Evolutionary conservation across 2,329 filamentous ascomycete genomes (phyloP).

Genomic region (Alternaria sp.): DNA sequence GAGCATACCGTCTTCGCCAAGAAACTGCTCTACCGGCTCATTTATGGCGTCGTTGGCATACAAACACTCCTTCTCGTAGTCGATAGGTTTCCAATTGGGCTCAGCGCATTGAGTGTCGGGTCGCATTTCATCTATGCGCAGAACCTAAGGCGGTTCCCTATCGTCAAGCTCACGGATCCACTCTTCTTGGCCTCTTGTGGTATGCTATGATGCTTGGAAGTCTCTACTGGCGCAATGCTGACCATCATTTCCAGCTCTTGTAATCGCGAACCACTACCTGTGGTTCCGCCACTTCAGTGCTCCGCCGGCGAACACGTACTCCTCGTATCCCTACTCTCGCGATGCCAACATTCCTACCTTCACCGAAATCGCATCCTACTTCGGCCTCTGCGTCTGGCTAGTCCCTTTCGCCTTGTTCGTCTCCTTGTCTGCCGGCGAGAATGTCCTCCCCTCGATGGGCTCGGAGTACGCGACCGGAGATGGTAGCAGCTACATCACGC

Average conservation of each 20-base stretch:
- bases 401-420: constrained; percentile 96
- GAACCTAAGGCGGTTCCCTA: constrained; percentile 77
- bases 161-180: constrained; percentile 87
- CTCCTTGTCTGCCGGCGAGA: constrained; percentile 90
- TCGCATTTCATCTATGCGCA: constrained; percentile 87
- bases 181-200: constrained; percentile 84
- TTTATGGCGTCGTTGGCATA: constrained; percentile 78
- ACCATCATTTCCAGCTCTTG: constrained; percentile 64
- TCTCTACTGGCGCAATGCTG: background rate
- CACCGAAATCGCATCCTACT: constrained; percentile 93
- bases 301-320: constrained; percentile 60
- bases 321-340: constrained; percentile 65
- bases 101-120: constrained; percentile 76
- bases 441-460: constrained; percentile 91
- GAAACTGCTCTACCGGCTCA: constrained; percentile 81
- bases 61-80: constrained; percentile 78
- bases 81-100: constrained; percentile 81
- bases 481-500: constrained; percentile 56
- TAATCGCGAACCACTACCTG: constrained; percentile 88
- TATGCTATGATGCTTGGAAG: constrained; percentile 50
- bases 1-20: constrained; percentile 95
- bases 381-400: constrained; percentile 95
- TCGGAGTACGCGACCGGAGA: constrained; percentile 72
- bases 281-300: constrained; percentile 94
- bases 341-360: constrained; percentile 77